A percentile compares a stretch with the other conserved stretches of the same genome.
phyloP scores from a whole-genome alignment of 2,329 filamentous ascomycete genomes.

The Fonsecaea nubica region DNA sequence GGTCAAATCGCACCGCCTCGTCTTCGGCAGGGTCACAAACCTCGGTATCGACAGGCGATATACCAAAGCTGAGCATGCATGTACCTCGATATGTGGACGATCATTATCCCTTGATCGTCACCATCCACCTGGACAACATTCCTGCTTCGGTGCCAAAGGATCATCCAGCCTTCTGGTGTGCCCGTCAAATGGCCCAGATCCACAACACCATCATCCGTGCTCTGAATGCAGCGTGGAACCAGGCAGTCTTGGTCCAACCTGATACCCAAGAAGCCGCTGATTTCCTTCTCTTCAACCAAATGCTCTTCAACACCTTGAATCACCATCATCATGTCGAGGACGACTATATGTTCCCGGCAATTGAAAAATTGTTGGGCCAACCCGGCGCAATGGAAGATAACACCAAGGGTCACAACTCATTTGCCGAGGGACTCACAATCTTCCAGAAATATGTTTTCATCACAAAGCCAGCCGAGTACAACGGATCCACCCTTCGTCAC shows the following conservation, averaged over 20 bases:
- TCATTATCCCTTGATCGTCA: slow-evolving; percentile 39
- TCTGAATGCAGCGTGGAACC: slow-evolving; percentile 40
- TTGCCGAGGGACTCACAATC: slow-evolving; percentile 36
- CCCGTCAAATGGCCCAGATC: slow-evolving; percentile 39
- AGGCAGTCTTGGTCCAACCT: slow-evolving; percentile 34
- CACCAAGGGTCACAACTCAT: slow-evolving; percentile 33
- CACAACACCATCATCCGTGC: slow-evolving; percentile 40
- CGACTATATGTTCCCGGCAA: slow-evolving; percentile 33
- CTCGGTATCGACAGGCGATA: slow-evolving; percentile 78
- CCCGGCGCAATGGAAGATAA: slow-evolving; percentile 34
- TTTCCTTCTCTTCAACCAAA: slow-evolving; percentile 40
- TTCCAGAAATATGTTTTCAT: slow-evolving; percentile 38
- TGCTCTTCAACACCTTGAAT: slow-evolving; percentile 36
- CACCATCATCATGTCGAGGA: slow-evolving; percentile 38
- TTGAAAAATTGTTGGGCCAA: slow-evolving; percentile 31
- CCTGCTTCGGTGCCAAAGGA: slow-evolving; percentile 24
- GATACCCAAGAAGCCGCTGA: slow-evolving; percentile 33
- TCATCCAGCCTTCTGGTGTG: slow-evolving; percentile 34
- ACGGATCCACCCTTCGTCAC: slow-evolving; percentile 36
- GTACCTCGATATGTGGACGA: slow-evolving; percentile 36
- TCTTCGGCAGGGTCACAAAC: slow-evolving; percentile 68
- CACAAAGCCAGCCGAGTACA: slow-evolving; percentile 36
- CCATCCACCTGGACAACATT: slow-evolving; percentile 29
- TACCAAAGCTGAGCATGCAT: slow-evolving; percentile 24
- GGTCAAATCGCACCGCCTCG: slow-evolving; percentile 71